Percentiles rank a stretch among this genome's conserved stretches.
Evolutionary conservation across 2,329 filamentous ascomycete genomes (phyloP).

Genomic region (Colletotrichum costaricense): DNA sequence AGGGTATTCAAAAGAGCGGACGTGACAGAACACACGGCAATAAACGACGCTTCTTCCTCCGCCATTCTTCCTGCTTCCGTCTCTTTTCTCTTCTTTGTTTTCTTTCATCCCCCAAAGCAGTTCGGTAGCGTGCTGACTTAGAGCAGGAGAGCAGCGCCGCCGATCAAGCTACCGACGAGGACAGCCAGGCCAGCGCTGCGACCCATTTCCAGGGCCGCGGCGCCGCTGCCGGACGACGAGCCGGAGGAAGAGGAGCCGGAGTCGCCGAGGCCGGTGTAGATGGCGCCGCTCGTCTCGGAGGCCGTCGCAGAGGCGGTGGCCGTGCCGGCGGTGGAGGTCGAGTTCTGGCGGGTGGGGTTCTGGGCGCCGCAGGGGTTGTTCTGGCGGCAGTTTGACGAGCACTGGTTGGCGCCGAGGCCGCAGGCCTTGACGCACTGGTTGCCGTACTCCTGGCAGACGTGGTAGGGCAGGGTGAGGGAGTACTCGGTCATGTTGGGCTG

Average conservation of each 20-base stretch:
- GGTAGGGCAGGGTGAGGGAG: slow-evolving; percentile 82
- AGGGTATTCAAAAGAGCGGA: slow-evolving; percentile 32
- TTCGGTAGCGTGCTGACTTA: not conserved
- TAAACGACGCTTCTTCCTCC: no score
- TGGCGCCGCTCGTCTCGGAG: slow-evolving; percentile 44
- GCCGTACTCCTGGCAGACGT: slow-evolving; percentile 78
- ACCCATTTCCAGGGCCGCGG: slow-evolving; percentile 46
- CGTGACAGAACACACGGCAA: slow-evolving; percentile 25
- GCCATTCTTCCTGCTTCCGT: not conserved
- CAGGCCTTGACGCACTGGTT: slow-evolving; percentile 74
- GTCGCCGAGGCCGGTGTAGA: slow-evolving; percentile 49
- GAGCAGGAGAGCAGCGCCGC: slow-evolving; percentile 52
- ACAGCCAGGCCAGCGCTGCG: slow-evolving; percentile 51
- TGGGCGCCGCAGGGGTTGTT: slow-evolving; percentile 80
- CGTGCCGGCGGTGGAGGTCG: slow-evolving; percentile 57
- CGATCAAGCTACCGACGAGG: slow-evolving; percentile 51
- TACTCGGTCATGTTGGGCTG: slow-evolving; percentile 81
- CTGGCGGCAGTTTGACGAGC: slow-evolving; percentile 69
- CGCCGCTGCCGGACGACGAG: slow-evolving; percentile 40
- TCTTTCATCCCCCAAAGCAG: no score
- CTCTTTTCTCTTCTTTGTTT: not conserved
- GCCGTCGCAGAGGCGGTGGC: slow-evolving; percentile 50
- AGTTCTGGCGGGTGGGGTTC: slow-evolving; percentile 70
- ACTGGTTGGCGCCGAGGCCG: slow-evolving; percentile 63
- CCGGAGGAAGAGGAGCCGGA: slow-evolving; percentile 34